Base-by-base conservation (phyloP, 441 rosid species). In the Adansonia grandidieri region DNA sequence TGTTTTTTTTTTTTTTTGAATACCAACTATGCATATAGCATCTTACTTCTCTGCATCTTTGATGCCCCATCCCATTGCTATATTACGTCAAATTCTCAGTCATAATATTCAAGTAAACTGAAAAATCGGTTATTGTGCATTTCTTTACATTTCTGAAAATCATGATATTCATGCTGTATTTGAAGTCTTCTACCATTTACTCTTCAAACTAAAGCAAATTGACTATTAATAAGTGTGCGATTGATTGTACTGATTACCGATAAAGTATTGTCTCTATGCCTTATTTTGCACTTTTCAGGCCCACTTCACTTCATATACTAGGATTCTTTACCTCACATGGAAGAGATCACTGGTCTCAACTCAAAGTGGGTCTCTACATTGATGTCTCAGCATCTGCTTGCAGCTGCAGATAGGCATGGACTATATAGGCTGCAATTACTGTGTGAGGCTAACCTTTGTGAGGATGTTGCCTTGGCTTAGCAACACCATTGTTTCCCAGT, bases 341-440 rank as follows among this genome's bases (percentile, higher is more conserved):
- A 90, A 87, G 96, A 93, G 71, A 86, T 95, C 22, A 87, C 89
- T 56, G 94, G 95, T 47, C 77, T 90, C 82, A 89, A 86, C 79
- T 76, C 94, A 53, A 93, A 90, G 78, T 89, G 94, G 94, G 97
- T 91, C 17, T 88, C 89, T 19, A 88, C 95, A 61, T 91, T 93
- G 85, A 90, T 95, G 86, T 87, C 88, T 78, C 99, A 95, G 85
- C 99, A 93, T 89, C 83, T 95, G 74, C 98, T 95, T 66, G 98
- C 92, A 20, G 98, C 97, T 64, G 98, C 97, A 28, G 99, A 95
- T 80, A 89, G 98, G 76, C 93, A 92, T 85, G 97, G 89, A 67
- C 85, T 93, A 44, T 97, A 93, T 66, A 87, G 97, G 87, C 96
- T 93, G 60, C 86, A 87, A 80, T 71, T 92, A 78, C 84, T 91